phyloP scores from a whole-genome alignment of 2,329 filamentous ascomycete species.

The Alternaria panax region DNA sequence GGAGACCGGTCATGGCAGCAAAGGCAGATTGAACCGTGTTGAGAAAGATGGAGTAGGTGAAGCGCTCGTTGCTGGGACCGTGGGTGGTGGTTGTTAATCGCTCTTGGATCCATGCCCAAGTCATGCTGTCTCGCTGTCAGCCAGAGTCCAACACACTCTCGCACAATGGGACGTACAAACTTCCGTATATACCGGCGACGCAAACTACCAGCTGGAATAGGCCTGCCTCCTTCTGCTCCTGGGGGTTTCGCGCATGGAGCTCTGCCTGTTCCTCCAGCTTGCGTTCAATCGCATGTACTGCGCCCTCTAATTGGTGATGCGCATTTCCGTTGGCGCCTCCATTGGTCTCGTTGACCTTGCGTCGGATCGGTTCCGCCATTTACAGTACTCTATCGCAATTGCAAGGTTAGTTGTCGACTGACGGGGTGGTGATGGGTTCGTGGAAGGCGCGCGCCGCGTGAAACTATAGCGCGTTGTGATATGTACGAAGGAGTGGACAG shows the following conservation, averaged over 20 bases:
- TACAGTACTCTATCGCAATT: not conserved
- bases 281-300: constrained; percentile 39
- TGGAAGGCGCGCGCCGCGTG: not conserved
- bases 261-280: constrained; percentile 43
- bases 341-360: constrained; percentile 36
- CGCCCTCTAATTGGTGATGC: constrained; percentile 34
- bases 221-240: constrained; percentile 59
- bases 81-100: constrained; percentile 94
- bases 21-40: constrained; percentile 95
- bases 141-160: not conserved
- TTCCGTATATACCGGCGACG: constrained; percentile 94
- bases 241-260: constrained; percentile 41
- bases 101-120: constrained; percentile 96
- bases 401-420: not conserved
- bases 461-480: not conserved
- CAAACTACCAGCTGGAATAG: constrained; percentile 80
- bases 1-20: constrained; percentile 79
- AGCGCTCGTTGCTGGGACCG: constrained; percentile 69
- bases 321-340: constrained; percentile 31
- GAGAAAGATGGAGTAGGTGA: constrained; percentile 92
- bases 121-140: constrained; percentile 65
- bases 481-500: not conserved
- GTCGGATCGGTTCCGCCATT: constrained; percentile 41
- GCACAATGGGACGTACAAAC: constrained; percentile 70
- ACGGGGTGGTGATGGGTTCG: not conserved